Percentiles rank a stretch among this genome's conserved stretches.
phyloP scores from a whole-genome alignment of 371 early-diverging fungal genomes.

The Smittium culicis region DNA sequence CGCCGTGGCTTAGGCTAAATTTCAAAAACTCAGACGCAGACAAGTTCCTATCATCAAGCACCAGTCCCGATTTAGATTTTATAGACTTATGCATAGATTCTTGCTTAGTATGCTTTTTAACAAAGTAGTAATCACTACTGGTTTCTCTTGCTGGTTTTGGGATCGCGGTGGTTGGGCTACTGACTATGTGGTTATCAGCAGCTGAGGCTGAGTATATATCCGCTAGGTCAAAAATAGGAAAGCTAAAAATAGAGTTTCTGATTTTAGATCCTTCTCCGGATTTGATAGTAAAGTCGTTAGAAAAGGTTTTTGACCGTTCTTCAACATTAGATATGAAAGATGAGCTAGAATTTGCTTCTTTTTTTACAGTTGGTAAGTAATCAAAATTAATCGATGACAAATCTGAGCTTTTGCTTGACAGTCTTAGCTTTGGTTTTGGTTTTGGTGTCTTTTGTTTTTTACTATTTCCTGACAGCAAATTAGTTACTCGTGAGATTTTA shows the following conservation, averaged over 20 bases:
- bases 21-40: neutral
- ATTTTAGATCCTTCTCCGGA: neutral
- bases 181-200: neutral
- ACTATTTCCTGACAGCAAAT: neutral
- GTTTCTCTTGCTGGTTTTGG: neutral
- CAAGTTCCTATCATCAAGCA: neutral
- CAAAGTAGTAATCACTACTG: neutral
- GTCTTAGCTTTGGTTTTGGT: neutral
- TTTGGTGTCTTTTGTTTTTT: neutral
- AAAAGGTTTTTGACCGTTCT: neutral
- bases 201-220: neutral
- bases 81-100: no score
- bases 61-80: no score
- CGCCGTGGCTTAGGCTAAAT: neutral
- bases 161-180: neutral
- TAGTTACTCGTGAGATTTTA: neutral
- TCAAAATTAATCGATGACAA: neutral
- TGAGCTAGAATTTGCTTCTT: neutral
- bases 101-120: no score
- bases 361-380: neutral
- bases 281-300: neutral
- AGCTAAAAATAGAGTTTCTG: neutral
- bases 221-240: neutral
- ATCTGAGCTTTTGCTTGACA: neutral
- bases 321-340: neutral